Evolutionary conservation across 192 early-diverging fungal genomes (phyloP).

Genomic region (Cetraspora pellucida): DNA sequence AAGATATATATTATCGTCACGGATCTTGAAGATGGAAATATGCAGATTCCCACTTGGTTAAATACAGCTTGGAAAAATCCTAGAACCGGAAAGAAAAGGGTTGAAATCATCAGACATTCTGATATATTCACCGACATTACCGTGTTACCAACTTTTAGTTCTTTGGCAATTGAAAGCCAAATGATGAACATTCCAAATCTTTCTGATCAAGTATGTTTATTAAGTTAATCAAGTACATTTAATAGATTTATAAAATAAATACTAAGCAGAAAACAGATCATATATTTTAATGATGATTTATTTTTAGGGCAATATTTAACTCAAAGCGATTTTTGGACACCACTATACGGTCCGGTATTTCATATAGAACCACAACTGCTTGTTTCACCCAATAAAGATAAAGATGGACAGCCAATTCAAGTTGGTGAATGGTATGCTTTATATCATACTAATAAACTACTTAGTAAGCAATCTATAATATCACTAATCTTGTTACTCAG

Average conservation of each 20-base stretch:
- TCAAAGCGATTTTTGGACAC: constrained; percentile 41
- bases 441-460: constrained; percentile 38
- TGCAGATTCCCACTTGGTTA: constrained; percentile 42
- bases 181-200: constrained; percentile 39
- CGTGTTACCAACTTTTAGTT: constrained; percentile 46
- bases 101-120: constrained; percentile 32
- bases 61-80: constrained; percentile 1
- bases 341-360: constrained; percentile 44
- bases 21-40: constrained; percentile 17
- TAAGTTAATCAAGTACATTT: not conserved
- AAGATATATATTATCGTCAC: constrained; percentile 39
- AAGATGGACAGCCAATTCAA: not conserved
- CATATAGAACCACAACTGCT: constrained; percentile 37
- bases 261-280: constrained; percentile 20
- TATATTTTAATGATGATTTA: constrained; percentile 50
- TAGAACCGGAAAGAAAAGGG: not conserved
- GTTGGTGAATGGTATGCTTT: constrained; percentile 43
- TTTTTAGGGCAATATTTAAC: constrained; percentile 33
- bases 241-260: not conserved
- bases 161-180: constrained; percentile 45
- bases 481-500: too few species aligned
- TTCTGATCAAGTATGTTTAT: constrained; percentile 38
- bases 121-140: constrained; percentile 32
- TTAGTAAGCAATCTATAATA: constrained; percentile 29
- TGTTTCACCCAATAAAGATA: not conserved